Evolutionary conservation across 768 basidiomycete genomes (phyloP).

Genomic region (Trametes villosa): DNA sequence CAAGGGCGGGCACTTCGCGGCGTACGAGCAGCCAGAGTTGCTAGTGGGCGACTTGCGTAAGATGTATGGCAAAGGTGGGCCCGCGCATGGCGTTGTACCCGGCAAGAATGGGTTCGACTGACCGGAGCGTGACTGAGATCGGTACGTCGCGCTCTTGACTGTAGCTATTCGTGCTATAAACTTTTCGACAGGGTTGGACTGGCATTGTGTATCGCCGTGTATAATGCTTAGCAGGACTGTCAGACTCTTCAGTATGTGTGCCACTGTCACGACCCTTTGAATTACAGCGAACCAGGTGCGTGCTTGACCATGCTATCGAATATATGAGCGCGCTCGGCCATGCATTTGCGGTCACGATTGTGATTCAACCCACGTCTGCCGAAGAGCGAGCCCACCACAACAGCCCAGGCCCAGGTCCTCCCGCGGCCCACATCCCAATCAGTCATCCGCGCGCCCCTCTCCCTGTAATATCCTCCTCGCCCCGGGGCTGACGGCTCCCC

Average conservation of each 20-base stretch:
- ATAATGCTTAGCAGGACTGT: too few species aligned
- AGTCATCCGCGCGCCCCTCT: background rate
- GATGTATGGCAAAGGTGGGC: constrained; percentile 37
- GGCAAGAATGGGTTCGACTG: constrained; percentile 22
- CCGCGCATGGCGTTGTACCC: constrained; percentile 27
- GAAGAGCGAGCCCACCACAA: background rate
- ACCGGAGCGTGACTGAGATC: background rate
- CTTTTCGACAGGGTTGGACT: too few species aligned
- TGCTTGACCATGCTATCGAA: too few species aligned
- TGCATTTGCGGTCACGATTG: background rate
- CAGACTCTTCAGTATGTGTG: too few species aligned
- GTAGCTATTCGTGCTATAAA: background rate
- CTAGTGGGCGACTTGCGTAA: constrained; percentile 30
- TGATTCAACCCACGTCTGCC: background rate
- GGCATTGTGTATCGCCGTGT: too few species aligned
- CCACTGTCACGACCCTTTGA: background rate
- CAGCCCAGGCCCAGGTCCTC: too few species aligned
- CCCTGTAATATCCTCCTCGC: background rate
- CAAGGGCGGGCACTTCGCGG: constrained; percentile 35
- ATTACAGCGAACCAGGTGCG: too few species aligned
- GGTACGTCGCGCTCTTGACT: background rate
- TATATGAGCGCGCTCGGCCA: too few species aligned
- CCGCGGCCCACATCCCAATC: background rate
- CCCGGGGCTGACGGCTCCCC: background rate
- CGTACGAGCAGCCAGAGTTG: constrained; percentile 31